A percentile compares a stretch with the other conserved stretches of the same genome.
Conservation (phyloP, 2,329 filamentous ascomycete species). For the Aspergillus fumigatus region DNA sequence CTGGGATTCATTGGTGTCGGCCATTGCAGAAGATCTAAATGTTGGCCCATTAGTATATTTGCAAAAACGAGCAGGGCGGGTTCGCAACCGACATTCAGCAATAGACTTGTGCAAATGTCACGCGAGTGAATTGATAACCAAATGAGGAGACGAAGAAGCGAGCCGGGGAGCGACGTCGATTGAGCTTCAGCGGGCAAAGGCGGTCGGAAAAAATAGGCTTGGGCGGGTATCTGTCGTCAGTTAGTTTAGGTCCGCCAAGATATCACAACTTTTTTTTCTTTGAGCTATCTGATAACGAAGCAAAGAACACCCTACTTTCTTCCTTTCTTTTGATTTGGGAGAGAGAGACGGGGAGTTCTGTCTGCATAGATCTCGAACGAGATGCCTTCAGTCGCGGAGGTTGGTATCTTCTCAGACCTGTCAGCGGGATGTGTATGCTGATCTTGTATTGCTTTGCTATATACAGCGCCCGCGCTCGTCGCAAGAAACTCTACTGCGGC, state of each 20-base stretch:
- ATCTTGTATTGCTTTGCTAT: constrained; percentile 9
- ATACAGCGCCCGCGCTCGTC: constrained; percentile 35
- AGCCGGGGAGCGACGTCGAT: constrained; percentile 14
- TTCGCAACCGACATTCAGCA: constrained; percentile 12
- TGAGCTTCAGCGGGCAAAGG: constrained; percentile 30
- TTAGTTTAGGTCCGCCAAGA: constrained; percentile 1
- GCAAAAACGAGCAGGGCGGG: background rate
- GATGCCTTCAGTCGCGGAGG: constrained; percentile 36
- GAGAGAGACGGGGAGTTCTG: background rate
- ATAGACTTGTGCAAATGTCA: constrained; percentile 3
- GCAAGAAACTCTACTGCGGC: constrained; percentile 42
- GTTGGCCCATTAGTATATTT: constrained; percentile 13
- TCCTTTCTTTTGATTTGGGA: background rate
- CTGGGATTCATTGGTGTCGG: constrained; percentile 51
- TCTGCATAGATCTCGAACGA: constrained; percentile 15
- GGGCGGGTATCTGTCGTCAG: constrained; percentile 5
- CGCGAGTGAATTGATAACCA: constrained; percentile 8
- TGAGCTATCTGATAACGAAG: constrained; percentile 6
- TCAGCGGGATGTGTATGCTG: background rate
- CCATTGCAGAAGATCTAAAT: constrained; percentile 44
- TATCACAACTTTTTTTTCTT: constrained; percentile 18
- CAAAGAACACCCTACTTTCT: background rate
- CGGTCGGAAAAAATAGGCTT: constrained; percentile 36
- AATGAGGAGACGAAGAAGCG: constrained; percentile 11
- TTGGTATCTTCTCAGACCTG: constrained; percentile 19